These are phyloP conservation scores for Gossypium australe DNA, from an alignment of 345 rosid species.

Conservation along the genomic window DNA sequence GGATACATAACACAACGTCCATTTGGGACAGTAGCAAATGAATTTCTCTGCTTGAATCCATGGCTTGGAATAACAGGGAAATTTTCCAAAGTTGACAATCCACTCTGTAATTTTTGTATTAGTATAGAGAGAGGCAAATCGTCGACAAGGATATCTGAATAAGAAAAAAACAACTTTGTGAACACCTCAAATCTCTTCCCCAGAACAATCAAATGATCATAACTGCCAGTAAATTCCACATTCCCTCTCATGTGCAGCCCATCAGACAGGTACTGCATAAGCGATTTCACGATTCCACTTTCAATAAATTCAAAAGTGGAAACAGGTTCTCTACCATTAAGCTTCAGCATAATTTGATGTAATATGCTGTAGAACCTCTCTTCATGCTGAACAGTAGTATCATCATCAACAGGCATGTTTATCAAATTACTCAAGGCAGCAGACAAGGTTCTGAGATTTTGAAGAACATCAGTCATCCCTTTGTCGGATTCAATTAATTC, in stretches of 20 bases:
- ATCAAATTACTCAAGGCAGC: constrained; percentile 50
- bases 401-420: constrained; percentile 26
- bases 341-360: constrained; percentile 50
- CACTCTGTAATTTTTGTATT: constrained; percentile 65
- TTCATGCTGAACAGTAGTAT: constrained; percentile 33
- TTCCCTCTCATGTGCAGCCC: constrained; percentile 45
- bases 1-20: constrained; percentile 50
- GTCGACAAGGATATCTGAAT: constrained; percentile 32
- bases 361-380: constrained; percentile 47
- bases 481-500: constrained; percentile 53
- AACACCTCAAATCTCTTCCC: constrained; percentile 68
- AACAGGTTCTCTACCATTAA: constrained; percentile 72
- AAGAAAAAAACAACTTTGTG: constrained; percentile 49
- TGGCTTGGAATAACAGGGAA: constrained; percentile 65
- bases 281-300: constrained; percentile 78
- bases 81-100: constrained; percentile 74
- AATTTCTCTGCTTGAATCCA: constrained; percentile 47
- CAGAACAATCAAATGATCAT: constrained; percentile 26
- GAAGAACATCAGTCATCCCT: constrained; percentile 78
- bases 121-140: constrained; percentile 49
- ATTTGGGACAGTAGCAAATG: constrained; percentile 61
- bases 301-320: constrained; percentile 89
- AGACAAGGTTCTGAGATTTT: constrained; percentile 58
- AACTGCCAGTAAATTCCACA: constrained; percentile 24
- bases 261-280: constrained; percentile 58